Evolutionary conservation across 176 grass and related monocot genomes (phyloP).

Genomic region (Chloris gayana): DNA sequence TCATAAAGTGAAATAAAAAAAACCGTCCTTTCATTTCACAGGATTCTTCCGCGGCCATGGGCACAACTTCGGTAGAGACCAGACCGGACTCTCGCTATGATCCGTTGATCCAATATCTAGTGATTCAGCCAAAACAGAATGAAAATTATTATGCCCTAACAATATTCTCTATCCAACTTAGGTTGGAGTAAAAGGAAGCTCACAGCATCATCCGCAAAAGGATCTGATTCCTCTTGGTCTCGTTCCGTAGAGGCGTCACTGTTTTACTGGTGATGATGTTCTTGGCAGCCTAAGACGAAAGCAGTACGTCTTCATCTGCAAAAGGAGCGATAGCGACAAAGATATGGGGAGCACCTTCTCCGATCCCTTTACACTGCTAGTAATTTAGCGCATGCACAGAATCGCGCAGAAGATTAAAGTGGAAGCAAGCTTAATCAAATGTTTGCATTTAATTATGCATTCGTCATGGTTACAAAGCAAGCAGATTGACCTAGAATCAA

Average conservation of each 20-base stretch:
- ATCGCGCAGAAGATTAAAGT: constrained; percentile 25
- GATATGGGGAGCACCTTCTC: neutral
- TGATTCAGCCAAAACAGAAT: too few species aligned
- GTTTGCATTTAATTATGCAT: neutral
- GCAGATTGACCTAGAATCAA: neutral
- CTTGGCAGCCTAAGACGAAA: neutral
- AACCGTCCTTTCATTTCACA: too few species aligned
- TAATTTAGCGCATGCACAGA: neutral
- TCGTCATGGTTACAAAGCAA: neutral
- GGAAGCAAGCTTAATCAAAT: constrained; percentile 16
- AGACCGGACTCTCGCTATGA: too few species aligned
- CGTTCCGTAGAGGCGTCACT: neutral
- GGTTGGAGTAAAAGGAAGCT: neutral
- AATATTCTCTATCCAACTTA: neutral
- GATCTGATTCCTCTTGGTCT: constrained; percentile 25
- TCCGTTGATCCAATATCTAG: too few species aligned
- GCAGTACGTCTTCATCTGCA: constrained; percentile 1
- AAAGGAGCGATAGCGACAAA: neutral
- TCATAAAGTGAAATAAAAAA: too few species aligned
- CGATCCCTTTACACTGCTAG: neutral
- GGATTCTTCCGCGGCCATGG: too few species aligned
- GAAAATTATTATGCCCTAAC: too few species aligned
- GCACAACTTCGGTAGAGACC: too few species aligned
- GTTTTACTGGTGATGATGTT: neutral
- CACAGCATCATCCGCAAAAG: neutral